Conservation (phyloP, 2,329 filamentous ascomycete genomes). For the Macroventuria anomochaeta region DNA sequence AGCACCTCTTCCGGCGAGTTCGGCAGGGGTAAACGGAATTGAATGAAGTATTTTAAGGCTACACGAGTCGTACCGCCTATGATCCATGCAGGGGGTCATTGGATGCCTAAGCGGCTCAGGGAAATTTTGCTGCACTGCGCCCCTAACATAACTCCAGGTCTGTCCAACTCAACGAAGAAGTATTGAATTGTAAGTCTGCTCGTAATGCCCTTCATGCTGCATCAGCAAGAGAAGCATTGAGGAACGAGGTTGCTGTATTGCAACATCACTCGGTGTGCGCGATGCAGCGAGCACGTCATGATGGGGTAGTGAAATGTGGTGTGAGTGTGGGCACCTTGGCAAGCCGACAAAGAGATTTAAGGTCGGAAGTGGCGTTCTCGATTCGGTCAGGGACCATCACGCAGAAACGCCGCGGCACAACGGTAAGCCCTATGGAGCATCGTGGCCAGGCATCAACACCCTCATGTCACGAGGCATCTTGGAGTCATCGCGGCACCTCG, state of each 20-base stretch:
- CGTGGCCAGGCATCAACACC: conserved; percentile 6
- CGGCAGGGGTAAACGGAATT: conserved; percentile 15
- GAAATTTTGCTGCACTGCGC: conserved; percentile 13
- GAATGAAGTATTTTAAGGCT: conserved; percentile 11
- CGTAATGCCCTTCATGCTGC: neutral
- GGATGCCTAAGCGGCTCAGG: conserved; percentile 16
- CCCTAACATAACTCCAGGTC: conserved; percentile 12
- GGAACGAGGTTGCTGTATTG: neutral
- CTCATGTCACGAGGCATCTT: neutral
- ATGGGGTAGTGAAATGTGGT: neutral
- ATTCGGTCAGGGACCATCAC: neutral
- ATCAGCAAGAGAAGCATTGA: neutral
- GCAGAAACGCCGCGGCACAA: conserved; percentile 5
- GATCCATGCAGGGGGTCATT: conserved; percentile 7
- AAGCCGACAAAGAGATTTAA: conserved; percentile 10
- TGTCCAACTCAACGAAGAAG: neutral
- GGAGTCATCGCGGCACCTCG: conserved; percentile 4
- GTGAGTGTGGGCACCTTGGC: neutral
- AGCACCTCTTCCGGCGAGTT: conserved; percentile 4
- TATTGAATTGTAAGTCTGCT: conserved; percentile 3
- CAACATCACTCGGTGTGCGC: neutral
- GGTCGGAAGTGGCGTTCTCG: conserved; percentile 16
- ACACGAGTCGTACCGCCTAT: conserved; percentile 3
- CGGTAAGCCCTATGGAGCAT: conserved; percentile 4
- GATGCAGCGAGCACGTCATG: neutral